Percentiles rank a stretch among this genome's conserved stretches.
Evolutionary conservation across 345 rosid genomes (phyloP).

Genomic region (Salix viminalis): DNA sequence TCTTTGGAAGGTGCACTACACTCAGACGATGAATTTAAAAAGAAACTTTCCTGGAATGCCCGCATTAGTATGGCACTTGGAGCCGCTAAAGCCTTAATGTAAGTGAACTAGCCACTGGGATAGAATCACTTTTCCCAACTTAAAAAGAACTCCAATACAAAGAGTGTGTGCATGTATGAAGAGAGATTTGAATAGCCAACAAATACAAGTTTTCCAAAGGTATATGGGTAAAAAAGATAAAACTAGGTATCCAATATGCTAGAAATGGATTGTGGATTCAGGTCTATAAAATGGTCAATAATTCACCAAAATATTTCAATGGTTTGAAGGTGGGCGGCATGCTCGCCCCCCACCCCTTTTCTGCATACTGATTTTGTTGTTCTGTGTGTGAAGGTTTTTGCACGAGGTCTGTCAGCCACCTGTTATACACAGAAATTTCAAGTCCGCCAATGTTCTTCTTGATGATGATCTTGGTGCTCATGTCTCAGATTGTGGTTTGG

Average conservation of each 20-base stretch:
- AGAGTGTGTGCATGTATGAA: neutral
- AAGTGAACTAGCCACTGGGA: conserved; percentile 31
- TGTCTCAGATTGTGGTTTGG: conserved; percentile 91
- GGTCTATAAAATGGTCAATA: neutral
- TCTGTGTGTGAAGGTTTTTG: conserved; percentile 58
- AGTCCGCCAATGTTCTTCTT: conserved; percentile 76
- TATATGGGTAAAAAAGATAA: neutral
- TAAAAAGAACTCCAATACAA: neutral
- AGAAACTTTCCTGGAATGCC: conserved; percentile 67
- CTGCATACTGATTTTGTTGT: conserved; percentile 15
- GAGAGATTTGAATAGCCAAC: neutral
- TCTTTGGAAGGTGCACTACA: conserved; percentile 78
- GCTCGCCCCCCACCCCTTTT: too few relatives aligned
- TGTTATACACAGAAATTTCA: conserved; percentile 82
- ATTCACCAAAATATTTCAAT: neutral
- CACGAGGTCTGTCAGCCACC: conserved; percentile 93
- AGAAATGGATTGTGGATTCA: neutral
- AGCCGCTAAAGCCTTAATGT: conserved; percentile 95
- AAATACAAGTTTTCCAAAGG: neutral
- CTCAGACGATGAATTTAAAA: conserved; percentile 71
- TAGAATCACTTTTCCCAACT: neutral
- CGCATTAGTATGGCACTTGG: conserved; percentile 86
- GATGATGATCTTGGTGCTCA: conserved; percentile 75
- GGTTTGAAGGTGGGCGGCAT: neutral
- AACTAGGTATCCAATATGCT: neutral